These are phyloP conservation scores for Epichloe gansuensis DNA, from an alignment of 2,329 filamentous ascomycete genomes.

Conservation along the genomic window DNA sequence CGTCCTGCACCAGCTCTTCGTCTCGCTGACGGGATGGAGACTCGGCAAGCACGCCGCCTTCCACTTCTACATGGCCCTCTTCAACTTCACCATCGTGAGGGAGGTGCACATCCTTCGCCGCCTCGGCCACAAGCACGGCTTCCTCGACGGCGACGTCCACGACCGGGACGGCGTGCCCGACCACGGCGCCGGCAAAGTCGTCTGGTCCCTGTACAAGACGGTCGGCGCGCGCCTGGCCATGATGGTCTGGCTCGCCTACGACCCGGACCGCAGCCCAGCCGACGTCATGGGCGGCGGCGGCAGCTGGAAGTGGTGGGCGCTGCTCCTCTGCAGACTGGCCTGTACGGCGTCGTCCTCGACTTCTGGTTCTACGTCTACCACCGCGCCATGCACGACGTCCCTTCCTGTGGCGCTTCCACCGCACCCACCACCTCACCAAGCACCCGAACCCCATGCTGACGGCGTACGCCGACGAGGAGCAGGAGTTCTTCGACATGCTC, in stretches of 20 bases:
- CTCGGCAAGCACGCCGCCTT: conserved; percentile 19
- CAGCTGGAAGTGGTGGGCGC: conserved; percentile 15
- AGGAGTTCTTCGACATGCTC: conserved; percentile 29
- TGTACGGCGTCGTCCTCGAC: conserved; percentile 18
- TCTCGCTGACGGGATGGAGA: conserved; percentile 20
- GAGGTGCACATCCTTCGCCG: conserved; percentile 25
- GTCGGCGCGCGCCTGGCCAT: conserved; percentile 21
- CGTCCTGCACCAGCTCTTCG: conserved; percentile 11
- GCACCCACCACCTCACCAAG: conserved; percentile 32
- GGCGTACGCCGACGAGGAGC: conserved; percentile 27
- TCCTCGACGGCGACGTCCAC: conserved; percentile 27
- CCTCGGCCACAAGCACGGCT: conserved; percentile 26
- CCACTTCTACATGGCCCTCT: conserved; percentile 25
- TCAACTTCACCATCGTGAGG: conserved; percentile 28
- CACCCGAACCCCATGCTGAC: conserved; percentile 21
- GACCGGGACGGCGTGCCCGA: conserved; percentile 25
- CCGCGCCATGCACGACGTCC: conserved; percentile 29
- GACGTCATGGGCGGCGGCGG: conserved; percentile 2
- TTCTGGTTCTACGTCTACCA: conserved; percentile 30
- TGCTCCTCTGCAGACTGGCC: conserved; percentile 24
- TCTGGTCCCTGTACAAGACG: conserved; percentile 21
- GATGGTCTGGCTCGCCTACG: conserved; percentile 15
- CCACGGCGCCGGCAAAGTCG: conserved; percentile 22
- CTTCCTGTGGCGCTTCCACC: conserved; percentile 29
- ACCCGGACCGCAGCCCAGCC: conserved; percentile 15